phyloP scores from a whole-genome alignment of 148 eudicot species.

The Fagopyrum tataricum region DNA sequence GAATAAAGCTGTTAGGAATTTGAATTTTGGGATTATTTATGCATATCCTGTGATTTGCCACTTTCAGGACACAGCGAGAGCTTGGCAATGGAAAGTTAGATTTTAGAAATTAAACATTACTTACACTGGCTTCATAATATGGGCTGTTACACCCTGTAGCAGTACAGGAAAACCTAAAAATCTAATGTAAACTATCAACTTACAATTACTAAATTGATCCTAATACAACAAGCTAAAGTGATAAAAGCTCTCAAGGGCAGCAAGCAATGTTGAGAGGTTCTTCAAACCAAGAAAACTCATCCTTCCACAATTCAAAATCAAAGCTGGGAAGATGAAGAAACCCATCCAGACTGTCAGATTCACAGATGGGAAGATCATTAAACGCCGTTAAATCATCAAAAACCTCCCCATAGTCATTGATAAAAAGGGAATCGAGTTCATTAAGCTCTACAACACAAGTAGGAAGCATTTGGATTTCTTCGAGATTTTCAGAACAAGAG shows the following conservation, averaged over 20 bases:
- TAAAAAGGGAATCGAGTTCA: slow-evolving; percentile 30
- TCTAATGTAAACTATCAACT: background rate
- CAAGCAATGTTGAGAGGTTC: slow-evolving; percentile 59
- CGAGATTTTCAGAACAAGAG: background rate
- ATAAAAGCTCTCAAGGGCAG: slow-evolving; percentile 29
- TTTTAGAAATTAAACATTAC: background rate
- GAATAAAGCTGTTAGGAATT: no score
- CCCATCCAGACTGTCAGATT: slow-evolving; percentile 19
- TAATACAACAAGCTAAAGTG: background rate
- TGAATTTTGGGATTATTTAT: background rate
- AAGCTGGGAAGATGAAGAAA: slow-evolving; percentile 49
- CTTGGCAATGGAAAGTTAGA: background rate
- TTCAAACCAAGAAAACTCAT: slow-evolving; percentile 47
- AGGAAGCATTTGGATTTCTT: background rate
- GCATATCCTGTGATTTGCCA: no score
- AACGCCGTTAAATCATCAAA: slow-evolving; percentile 29
- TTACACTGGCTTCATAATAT: background rate
- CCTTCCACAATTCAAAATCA: slow-evolving; percentile 53
- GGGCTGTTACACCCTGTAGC: slow-evolving; percentile 76
- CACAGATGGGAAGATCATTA: slow-evolving; percentile 31
- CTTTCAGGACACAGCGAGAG: no score
- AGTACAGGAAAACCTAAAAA: slow-evolving; percentile 67
- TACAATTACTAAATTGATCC: background rate
- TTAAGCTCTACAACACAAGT: slow-evolving; percentile 25
- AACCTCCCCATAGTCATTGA: slow-evolving; percentile 28